Conservation (phyloP, 1,284 basidiomycete genomes). For the Porodaedalea pini region DNA sequence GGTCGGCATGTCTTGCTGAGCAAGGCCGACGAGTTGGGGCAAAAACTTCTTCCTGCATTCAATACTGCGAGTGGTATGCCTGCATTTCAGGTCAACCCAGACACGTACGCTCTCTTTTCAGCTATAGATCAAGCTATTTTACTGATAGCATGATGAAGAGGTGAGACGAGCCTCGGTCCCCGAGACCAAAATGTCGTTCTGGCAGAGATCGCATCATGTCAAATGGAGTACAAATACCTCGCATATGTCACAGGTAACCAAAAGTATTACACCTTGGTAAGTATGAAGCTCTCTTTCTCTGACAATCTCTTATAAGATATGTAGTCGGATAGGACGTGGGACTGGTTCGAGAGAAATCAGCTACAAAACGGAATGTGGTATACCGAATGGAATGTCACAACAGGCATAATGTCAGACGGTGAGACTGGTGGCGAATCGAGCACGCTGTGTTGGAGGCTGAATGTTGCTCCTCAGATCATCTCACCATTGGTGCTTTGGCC, state of each 20-base stretch:
- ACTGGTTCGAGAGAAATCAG: constrained; percentile 38
- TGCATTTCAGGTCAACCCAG: constrained; percentile 44
- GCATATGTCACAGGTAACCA: constrained; percentile 51
- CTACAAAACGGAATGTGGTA: constrained; percentile 23
- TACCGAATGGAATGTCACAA: constrained; percentile 24
- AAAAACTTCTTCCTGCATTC: constrained; percentile 49
- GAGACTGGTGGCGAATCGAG: neutral
- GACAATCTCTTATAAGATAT: neutral
- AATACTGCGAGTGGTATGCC: constrained; percentile 47
- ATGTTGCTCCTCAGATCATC: constrained; percentile 10
- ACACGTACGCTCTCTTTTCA: constrained; percentile 35
- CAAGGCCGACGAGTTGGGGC: constrained; percentile 52
- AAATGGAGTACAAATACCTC: constrained; percentile 57
- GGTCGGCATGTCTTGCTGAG: constrained; percentile 40
- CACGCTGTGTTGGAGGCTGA: neutral
- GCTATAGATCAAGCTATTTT: neutral
- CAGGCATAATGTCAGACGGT: constrained; percentile 20
- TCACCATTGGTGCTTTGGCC: constrained; percentile 19
- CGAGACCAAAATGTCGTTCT: constrained; percentile 37
- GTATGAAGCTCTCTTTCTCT: constrained; percentile 22
- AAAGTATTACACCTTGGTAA: constrained; percentile 43
- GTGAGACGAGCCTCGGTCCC: constrained; percentile 31
- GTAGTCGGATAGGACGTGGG: constrained; percentile 42
- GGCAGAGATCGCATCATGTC: constrained; percentile 54
- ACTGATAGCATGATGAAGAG: constrained; percentile 18